phyloP scores from a whole-genome alignment of 2,329 filamentous ascomycete species.

The Pochonia chlamydosporia region DNA sequence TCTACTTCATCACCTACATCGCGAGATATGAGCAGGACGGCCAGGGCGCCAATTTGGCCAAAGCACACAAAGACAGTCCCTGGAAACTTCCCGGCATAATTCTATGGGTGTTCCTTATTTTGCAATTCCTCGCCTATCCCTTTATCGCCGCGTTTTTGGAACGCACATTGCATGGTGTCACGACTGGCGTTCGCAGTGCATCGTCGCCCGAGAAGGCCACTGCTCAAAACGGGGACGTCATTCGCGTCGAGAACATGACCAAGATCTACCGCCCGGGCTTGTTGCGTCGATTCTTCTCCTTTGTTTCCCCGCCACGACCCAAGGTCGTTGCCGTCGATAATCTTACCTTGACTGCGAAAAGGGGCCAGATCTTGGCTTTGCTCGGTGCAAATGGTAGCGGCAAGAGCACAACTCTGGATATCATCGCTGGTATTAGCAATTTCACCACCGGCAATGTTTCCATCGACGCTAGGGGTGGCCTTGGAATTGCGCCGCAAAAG shows the following conservation, averaged over 20 bases:
- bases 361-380: conserved; percentile 79
- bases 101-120: conserved; percentile 65
- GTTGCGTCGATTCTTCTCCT: conserved; percentile 47
- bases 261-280: conserved; percentile 70
- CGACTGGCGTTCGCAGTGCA: conserved; percentile 29
- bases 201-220: conserved; percentile 48
- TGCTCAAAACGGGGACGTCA: conserved; percentile 42
- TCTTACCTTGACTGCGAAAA: conserved; percentile 64
- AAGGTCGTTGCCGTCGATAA: conserved; percentile 72
- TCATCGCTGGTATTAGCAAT: conserved; percentile 75
- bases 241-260: conserved; percentile 47
- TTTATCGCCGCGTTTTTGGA: conserved; percentile 67
- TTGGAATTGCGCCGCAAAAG: conserved; percentile 87
- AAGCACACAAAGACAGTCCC: conserved; percentile 57
- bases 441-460: conserved; percentile 71
- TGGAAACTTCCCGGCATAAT: conserved; percentile 67
- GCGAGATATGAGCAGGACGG: conserved; percentile 69
- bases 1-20: conserved; percentile 71
- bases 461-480: conserved; percentile 69
- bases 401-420: conserved; percentile 84
- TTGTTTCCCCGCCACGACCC: conserved; percentile 12
- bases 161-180: conserved; percentile 45
- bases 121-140: conserved; percentile 67
- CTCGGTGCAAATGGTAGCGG: conserved; percentile 87
- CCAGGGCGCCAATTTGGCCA: conserved; percentile 52